Base-by-base conservation (phyloP, 148 eudicot species). In the Chenopodium formosanum region DNA sequence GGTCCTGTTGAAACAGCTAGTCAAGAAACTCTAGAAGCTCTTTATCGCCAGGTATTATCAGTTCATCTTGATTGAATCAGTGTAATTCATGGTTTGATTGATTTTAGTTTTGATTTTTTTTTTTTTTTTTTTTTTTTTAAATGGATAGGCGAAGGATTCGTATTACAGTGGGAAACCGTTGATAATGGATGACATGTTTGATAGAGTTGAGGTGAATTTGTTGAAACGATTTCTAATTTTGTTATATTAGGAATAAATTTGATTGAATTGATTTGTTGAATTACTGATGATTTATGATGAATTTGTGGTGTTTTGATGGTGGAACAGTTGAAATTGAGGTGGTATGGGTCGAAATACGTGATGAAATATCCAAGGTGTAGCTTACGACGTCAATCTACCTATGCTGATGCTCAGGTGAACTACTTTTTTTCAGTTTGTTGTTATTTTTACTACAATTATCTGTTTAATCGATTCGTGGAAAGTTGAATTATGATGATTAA, bases 331-430 rank as follows among this genome's bases (percentile, higher is more conserved):
- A 93, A 89, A 80, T 79, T 95, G 74, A 89, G 97, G 82, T 87
- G 91, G 92, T 93, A 91, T 89, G 97, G 97, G 52, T 95, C 98
- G 17, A 93, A 95, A 78, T 88, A 88, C 56, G 94, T 90, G 79
- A 93, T 93, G 70, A 95, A 95, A 87, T 95, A 95, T 86, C 98
- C 98, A 7, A 91, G 98, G 44, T 95, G 98, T 86, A 95, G 98
- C 87, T 88, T 95, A 48, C 90, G 90, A 74, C 86, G 90, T 76
- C 98, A 93, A 71, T 92, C 93, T 10, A 87, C 92, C 34, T 95
- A 95, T 82, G 93, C 98, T 13, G 98, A 95, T 85, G 96, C 97
- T 84, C 89, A 92, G 98, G 98, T 95, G 85, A 90, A 20, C 79
- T 74, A 40, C 44, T 40, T 40, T n/a, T 0, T 72, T 25, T 62